Evolutionary conservation across 2,329 filamentous ascomycete genomes (phyloP).

Genomic region (Paramyrothecium roridum): DNA sequence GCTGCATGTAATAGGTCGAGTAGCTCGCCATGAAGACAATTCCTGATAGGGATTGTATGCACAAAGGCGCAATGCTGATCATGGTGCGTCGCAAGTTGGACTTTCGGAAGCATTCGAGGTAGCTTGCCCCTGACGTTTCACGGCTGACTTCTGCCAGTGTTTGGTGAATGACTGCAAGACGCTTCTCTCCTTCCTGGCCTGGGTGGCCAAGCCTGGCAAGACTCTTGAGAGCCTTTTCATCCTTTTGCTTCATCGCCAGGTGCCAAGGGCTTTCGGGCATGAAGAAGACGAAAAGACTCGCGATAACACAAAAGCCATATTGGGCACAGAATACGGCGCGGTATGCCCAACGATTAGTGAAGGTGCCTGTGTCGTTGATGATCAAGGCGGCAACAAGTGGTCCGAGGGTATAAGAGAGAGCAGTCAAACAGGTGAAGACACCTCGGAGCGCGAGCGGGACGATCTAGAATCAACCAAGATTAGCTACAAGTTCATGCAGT

Average conservation of each 20-base stretch:
- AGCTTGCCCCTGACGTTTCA: not conserved
- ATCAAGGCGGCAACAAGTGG: constrained; percentile 10
- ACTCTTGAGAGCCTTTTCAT: constrained; percentile 27
- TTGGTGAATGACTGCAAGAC: constrained; percentile 2
- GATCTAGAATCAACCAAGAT: not conserved
- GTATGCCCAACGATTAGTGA: constrained; percentile 8
- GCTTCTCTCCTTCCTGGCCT: not conserved
- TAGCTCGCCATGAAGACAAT: constrained; percentile 10
- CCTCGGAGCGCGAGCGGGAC: constrained; percentile 8
- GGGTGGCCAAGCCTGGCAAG: constrained; percentile 1
- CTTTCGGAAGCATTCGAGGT: constrained; percentile 12
- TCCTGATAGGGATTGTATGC: constrained; percentile 10
- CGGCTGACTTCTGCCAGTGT: constrained; percentile 4
- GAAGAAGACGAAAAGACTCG: constrained; percentile 17
- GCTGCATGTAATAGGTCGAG: constrained; percentile 14
- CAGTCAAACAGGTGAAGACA: constrained; percentile 8
- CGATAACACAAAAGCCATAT: constrained; percentile 7
- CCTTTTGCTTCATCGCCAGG: constrained; percentile 29
- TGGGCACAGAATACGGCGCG: constrained; percentile 8
- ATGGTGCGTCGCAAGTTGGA: constrained; percentile 14
- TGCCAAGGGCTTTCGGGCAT: constrained; percentile 39
- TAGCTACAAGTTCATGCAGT: no score
- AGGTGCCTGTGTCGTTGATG: constrained; percentile 8
- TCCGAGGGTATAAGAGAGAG: not conserved
- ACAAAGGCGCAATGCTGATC: constrained; percentile 13